Conservation (phyloP, 139 green algal species). For the Picochlorum sp. region DNA sequence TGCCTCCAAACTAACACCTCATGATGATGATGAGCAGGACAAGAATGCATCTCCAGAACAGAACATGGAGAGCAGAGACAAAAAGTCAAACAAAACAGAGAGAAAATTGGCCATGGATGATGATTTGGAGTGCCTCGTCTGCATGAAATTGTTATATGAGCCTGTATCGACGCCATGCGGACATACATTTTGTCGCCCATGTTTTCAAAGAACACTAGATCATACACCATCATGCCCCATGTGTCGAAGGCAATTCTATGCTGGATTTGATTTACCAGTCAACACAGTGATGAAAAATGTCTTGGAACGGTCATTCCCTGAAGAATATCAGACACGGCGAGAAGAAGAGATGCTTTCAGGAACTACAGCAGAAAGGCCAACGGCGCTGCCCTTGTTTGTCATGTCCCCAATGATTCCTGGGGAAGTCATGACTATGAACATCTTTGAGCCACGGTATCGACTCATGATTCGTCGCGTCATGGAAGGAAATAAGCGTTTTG, state of each 20-base stretch:
- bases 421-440: slow-evolving; percentile 83
- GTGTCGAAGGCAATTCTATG: slow-evolving; percentile 64
- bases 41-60: neutral
- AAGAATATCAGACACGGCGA: slow-evolving; percentile 17
- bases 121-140: slow-evolving; percentile 80
- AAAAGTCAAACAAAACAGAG: neutral
- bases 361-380: neutral
- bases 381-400: slow-evolving; percentile 75
- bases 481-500: slow-evolving; percentile 59
- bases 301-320: slow-evolving; percentile 51
- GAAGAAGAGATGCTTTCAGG: slow-evolving; percentile 10
- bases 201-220: slow-evolving; percentile 66
- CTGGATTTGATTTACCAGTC: slow-evolving; percentile 42
- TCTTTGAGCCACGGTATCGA: slow-evolving; percentile 91
- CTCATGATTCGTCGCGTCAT: slow-evolving; percentile 80
- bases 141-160: slow-evolving; percentile 79
- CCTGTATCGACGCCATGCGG: slow-evolving; percentile 88
- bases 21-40: neutral
- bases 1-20: neutral
- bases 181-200: slow-evolving; percentile 69
- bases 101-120: slow-evolving; percentile 18
- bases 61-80: too few relatives aligned
- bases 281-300: slow-evolving; percentile 61
- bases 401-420: slow-evolving; percentile 78
- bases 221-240: slow-evolving; percentile 66